Evolutionary conservation across 306 rosid genomes (phyloP).

Genomic region (Cucurbita ficifolia): DNA sequence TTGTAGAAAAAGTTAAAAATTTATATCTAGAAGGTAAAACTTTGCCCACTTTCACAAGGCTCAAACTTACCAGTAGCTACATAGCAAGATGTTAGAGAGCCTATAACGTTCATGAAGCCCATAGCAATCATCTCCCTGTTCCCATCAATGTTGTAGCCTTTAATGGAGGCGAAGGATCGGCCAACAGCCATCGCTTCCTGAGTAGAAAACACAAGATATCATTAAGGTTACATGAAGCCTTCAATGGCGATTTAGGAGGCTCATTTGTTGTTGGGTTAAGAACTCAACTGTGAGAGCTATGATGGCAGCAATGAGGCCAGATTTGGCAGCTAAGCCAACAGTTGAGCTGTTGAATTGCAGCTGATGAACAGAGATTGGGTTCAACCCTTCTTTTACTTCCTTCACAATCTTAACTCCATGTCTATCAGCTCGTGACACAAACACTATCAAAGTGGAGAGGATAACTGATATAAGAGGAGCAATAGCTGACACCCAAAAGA

Average conservation of each 20-base stretch:
- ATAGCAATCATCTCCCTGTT: slow-evolving; percentile 87
- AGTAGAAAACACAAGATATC: neutral
- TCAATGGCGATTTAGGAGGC: neutral
- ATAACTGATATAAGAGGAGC: slow-evolving; percentile 70
- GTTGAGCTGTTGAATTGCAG: slow-evolving; percentile 46
- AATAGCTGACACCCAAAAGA: slow-evolving; percentile 72
- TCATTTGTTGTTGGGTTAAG: neutral
- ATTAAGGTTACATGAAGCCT: neutral
- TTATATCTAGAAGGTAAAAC: no score
- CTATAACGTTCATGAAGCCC: slow-evolving; percentile 79
- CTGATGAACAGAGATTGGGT: slow-evolving; percentile 54
- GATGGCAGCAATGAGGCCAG: slow-evolving; percentile 55
- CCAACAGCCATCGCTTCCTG: slow-evolving; percentile 86
- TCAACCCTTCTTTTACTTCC: slow-evolving; percentile 50
- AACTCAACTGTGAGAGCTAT: slow-evolving; percentile 71
- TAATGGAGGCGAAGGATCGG: slow-evolving; percentile 69
- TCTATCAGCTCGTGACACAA: slow-evolving; percentile 49
- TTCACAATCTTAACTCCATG: slow-evolving; percentile 71
- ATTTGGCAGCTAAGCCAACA: slow-evolving; percentile 59
- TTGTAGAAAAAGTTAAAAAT: no score
- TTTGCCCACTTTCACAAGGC: no score
- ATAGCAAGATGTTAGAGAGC: slow-evolving; percentile 80
- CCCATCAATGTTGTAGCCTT: slow-evolving; percentile 83
- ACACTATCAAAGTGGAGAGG: slow-evolving; percentile 67
- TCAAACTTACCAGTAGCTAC: slow-evolving; percentile 58